Base-by-base conservation (phyloP, 352 stramenopile genomes). In the Phytophthora fragariae region DNA sequence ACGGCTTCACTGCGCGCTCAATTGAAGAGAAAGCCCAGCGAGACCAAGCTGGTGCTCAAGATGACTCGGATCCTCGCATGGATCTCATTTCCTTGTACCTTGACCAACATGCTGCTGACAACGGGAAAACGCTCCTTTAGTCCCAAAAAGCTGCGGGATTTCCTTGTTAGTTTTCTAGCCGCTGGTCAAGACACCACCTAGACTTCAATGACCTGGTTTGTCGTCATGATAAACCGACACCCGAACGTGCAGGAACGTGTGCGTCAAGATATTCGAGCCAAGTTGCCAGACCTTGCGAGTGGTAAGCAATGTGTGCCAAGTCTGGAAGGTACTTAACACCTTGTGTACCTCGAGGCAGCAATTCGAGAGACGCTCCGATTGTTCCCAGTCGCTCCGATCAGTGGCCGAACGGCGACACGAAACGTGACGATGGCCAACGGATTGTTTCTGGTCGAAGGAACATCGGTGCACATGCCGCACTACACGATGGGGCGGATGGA, bases 151-250 rank as follows among this genome's bases (percentile, higher is more conserved):
- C 70, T 96, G 17, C 83, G 86, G 17, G 85, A 95, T 77, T 90
- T 97, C 57, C 73, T 89, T 7, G 79, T 95, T 19, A 89, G 77
- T 27, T 91, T 95, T 52, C 79, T 93, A 17, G 76, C 84, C 15
- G 83, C 85, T 39, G 87, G 88, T 2, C 74, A 83, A 24, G 88
- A 92, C 70, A 94, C 89, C 0, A 95, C 88, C 1, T 79, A 85
- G 1, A 79, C 81, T 50, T 70, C 75, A 5, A 78, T 96, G 56
- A 73, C 72, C 1, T 95, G 84, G 82, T 87, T 92, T 55, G 44
- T 95, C 11, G 73, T 90, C 31, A 88, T 92, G 73, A 77, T 95
- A 37, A 80, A 80, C 14, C 76, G 76, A 21, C 72, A 90, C 55
- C 79, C 81, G 10, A 49, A 80, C 10, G 80, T 88, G 6, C 59